Base-by-base conservation (phyloP, 805 yeast species). In the Yamadazyma takamatsuzukensis region DNA sequence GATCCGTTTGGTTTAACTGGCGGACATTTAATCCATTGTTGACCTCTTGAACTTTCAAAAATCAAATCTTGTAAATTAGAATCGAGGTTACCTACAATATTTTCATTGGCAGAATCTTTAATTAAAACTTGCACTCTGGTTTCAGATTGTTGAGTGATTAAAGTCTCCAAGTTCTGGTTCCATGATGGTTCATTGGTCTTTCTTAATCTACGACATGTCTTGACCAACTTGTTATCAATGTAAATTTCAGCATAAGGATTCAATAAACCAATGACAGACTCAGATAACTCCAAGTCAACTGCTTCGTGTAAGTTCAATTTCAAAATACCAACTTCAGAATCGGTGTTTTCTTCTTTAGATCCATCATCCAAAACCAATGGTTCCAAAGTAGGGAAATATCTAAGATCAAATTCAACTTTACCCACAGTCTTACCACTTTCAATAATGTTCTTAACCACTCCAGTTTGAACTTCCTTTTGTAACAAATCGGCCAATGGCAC, bases 131-230 rank as follows among this genome's bases (percentile, higher is more conserved):
- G 72, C 18, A 83, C 45, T 16, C 63, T 62, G 12, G 88, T 71
- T 19, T 57, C 59, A 1, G 80, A 67, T 52, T 80, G 84, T 18
- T 81, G 70, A 5, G 78, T 70, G 22, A 84, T 60, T 44, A 84
- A 65, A 4, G 74, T 51, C 56, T 84, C 94, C 35, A 77, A 56
- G 18, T 70, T 53, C 47, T 78, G 77, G 38, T 76, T 78, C 78
- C 83, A 84, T 9, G 78, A 61, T 12, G 95, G 94, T 48, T 79
- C 86, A 47, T 83, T 84, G 6, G 78, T 70, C 49, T 76, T 72
- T 48, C 76, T 78, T 51, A 83, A 64, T 19, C 73, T 70, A 64
- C 93, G 76, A 34, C 78, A 74, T 5, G 60, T 61, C 46, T 72
- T 71, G n/a, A 71, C 66, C 33, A 75, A 57, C 41, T 77, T 71